A percentile compares a stretch with the other conserved stretches of the same genome.
phyloP scores from a whole-genome alignment of 2,329 filamentous ascomycete species.

The Aspergillus sp. region DNA sequence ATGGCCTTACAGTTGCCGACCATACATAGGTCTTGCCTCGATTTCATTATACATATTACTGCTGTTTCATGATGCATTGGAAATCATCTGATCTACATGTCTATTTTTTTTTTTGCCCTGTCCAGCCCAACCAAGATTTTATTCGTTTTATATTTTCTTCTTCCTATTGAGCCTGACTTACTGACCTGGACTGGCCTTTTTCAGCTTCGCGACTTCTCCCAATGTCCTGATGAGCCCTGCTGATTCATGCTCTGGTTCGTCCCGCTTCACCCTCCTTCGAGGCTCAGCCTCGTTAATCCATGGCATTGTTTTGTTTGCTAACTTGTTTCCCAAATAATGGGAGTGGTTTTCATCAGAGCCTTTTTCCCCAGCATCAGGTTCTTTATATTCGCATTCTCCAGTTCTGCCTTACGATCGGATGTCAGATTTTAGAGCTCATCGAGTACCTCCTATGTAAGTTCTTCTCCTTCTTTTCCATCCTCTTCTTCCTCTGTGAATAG shows the following conservation, averaged over 20 bases:
- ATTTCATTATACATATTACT: too few relatives aligned
- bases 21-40: too few relatives aligned
- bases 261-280: constrained; percentile 12
- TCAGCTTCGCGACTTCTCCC: constrained; percentile 48
- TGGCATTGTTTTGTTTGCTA: neutral
- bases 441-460: constrained; percentile 38
- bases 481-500: neutral
- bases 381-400: constrained; percentile 30
- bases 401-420: constrained; percentile 32
- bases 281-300: neutral
- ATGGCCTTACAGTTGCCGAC: too few relatives aligned
- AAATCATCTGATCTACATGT: too few relatives aligned
- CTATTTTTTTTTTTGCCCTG: too few relatives aligned
- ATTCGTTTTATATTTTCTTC: constrained; percentile 2
- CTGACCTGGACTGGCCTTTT: constrained; percentile 12
- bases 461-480: neutral
- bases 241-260: constrained; percentile 51
- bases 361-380: constrained; percentile 27
- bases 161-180: constrained; percentile 2
- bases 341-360: constrained; percentile 17
- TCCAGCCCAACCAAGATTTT: neutral
- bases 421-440: constrained; percentile 30
- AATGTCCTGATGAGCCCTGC: constrained; percentile 47
- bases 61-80: too few relatives aligned
- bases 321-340: neutral